Conservation (phyloP, 495 filamentous ascomycete species). For the Aspergillus incahuasiensis region DNA sequence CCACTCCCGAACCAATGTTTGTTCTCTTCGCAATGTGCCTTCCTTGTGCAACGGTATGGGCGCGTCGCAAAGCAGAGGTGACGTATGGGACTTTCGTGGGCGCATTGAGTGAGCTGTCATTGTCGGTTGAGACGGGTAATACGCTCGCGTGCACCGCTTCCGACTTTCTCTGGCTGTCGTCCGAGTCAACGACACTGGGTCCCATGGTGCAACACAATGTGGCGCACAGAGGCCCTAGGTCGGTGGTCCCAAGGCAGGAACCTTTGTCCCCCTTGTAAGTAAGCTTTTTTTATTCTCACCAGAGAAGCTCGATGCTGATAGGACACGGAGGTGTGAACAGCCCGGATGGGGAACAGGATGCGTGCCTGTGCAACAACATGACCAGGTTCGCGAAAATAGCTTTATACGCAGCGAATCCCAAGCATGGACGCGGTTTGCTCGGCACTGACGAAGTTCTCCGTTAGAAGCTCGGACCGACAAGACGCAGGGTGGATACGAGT, state of each 20-base stretch:
- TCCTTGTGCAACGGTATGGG: constrained; percentile 41
- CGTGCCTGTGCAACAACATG: constrained; percentile 32
- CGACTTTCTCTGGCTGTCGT: constrained; percentile 8
- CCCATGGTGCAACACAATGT: constrained; percentile 16
- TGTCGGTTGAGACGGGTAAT: constrained; percentile 10
- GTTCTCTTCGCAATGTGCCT: constrained; percentile 27
- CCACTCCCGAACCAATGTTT: constrained; percentile 29
- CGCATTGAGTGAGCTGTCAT: constrained; percentile 9
- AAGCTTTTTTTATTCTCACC: constrained; percentile 3
- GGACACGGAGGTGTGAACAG: constrained; percentile 18
- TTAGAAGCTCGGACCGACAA: constrained; percentile 6
- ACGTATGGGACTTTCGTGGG: constrained; percentile 21
- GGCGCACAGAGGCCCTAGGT: constrained; percentile 2
- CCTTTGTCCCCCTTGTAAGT: constrained; percentile 1
- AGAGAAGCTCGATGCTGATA: constrained; percentile 4
- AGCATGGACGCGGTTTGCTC: constrained; percentile 12
- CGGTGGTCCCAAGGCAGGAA: background rate
- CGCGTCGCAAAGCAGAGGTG: constrained; percentile 32
- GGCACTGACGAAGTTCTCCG: constrained; percentile 9
- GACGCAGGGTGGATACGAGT: background rate
- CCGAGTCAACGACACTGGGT: constrained; percentile 7
- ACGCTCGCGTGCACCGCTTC: constrained; percentile 6
- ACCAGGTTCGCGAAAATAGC: constrained; percentile 16
- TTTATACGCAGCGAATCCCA: constrained; percentile 9
- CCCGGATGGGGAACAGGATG: constrained; percentile 28